Evolutionary conservation across 1,284 basidiomycete genomes (phyloP).

Genomic region (Malassezia nana): DNA sequence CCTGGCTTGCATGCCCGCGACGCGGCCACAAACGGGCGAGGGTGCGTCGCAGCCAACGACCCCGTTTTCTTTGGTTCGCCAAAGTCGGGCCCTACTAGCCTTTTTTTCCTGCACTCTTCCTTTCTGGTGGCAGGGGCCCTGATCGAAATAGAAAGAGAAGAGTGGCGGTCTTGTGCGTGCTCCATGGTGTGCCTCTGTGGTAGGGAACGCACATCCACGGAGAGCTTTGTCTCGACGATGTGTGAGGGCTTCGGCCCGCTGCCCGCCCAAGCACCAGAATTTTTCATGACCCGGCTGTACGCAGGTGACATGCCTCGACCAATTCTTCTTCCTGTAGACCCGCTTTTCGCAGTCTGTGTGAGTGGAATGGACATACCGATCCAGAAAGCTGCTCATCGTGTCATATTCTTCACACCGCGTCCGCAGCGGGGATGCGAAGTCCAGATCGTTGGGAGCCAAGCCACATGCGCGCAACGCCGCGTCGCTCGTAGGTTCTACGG

Average conservation of each 20-base stretch:
- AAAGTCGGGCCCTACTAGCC: not conserved
- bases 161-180: not conserved
- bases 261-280: conserved; percentile 1
- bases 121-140: conserved; percentile 3
- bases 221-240: conserved; percentile 11
- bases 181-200: not conserved
- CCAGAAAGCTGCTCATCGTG: conserved; percentile 11
- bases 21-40: not conserved
- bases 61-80: not conserved
- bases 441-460: not conserved
- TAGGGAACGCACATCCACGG: conserved; percentile 1
- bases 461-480: conserved; percentile 1
- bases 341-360: conserved; percentile 4
- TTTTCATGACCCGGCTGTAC: conserved; percentile 13
- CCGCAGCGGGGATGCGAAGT: not conserved
- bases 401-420: conserved; percentile 1
- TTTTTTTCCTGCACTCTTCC: conserved; percentile 19
- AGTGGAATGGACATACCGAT: conserved; percentile 1
- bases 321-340: conserved; percentile 11
- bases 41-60: conserved; percentile 7
- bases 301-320: conserved; percentile 15
- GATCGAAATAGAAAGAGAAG: conserved; percentile 12
- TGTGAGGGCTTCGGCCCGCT: conserved; percentile 16
- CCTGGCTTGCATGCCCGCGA: conserved; percentile 11
- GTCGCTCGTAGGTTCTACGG: not conserved